Evolutionary conservation across 148 eudicot species (phyloP).

Genomic region (Linanthus parryae): DNA sequence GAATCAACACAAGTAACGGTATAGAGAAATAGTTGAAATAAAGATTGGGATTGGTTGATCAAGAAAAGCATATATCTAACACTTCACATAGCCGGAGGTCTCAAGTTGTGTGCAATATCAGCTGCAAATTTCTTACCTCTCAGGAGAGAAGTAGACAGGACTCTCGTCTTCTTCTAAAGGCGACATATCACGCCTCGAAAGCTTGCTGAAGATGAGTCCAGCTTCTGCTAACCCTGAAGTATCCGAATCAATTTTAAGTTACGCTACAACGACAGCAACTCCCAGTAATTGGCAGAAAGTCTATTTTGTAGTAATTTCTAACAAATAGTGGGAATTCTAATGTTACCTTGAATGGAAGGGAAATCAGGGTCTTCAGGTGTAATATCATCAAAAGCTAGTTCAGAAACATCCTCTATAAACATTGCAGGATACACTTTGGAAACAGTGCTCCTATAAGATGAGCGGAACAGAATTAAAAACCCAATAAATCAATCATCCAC

Average conservation of each 20-base stretch:
- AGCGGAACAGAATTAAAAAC: conserved; percentile 5
- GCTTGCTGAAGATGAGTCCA: conserved; percentile 95
- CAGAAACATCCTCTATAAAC: conserved; percentile 88
- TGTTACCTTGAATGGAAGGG: conserved; percentile 79
- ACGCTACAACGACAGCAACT: too few species aligned
- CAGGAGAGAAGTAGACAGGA: conserved; percentile 70
- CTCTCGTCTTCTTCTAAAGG: conserved; percentile 57
- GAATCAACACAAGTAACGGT: too few species aligned
- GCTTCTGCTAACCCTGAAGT: conserved; percentile 96
- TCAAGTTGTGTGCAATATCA: too few species aligned
- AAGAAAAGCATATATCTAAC: too few species aligned
- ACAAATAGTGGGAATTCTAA: too few species aligned
- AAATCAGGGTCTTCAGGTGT: conserved; percentile 96
- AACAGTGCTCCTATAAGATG: conserved; percentile 46
- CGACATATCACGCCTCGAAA: conserved; percentile 73
- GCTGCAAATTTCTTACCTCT: too few species aligned
- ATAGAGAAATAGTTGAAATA: not conserved
- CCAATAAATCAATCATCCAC: too few species aligned
- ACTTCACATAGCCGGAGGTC: too few species aligned
- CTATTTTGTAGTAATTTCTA: too few species aligned
- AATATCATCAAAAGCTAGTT: conserved; percentile 94
- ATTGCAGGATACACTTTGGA: conserved; percentile 97
- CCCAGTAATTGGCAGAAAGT: too few species aligned
- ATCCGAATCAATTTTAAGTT: not conserved
- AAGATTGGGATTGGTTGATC: not conserved